Conservation (phyloP, 2,329 filamentous ascomycete species). For the Apiospora malaysiana region DNA sequence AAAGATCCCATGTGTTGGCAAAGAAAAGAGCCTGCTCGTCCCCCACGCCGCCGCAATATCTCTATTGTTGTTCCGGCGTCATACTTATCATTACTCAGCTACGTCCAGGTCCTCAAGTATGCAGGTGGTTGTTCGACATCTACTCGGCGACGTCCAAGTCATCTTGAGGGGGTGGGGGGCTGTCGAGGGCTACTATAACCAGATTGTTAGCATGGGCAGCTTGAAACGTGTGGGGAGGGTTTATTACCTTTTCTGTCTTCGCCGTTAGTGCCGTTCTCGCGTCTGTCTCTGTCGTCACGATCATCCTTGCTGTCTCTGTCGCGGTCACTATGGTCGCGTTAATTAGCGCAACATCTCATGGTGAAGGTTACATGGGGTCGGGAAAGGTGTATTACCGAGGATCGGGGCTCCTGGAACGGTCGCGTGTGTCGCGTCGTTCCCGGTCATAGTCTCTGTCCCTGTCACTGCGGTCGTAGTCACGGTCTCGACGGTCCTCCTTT, state of each 20-base stretch:
- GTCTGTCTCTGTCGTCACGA: constrained; percentile 74
- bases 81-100: constrained; percentile 43
- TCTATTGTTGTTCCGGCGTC: constrained; percentile 24
- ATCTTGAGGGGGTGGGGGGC: constrained; percentile 84
- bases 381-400: constrained; percentile 36
- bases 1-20: constrained; percentile 30
- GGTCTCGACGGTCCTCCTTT: constrained; percentile 85
- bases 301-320: constrained; percentile 67
- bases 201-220: constrained; percentile 27
- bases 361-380: constrained; percentile 24
- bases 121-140: not conserved
- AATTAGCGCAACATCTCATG: constrained; percentile 10
- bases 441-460: constrained; percentile 61
- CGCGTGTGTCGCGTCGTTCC: constrained; percentile 63
- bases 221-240: not conserved
- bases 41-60: not conserved
- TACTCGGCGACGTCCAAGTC: constrained; percentile 92
- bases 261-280: constrained; percentile 80
- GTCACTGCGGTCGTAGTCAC: constrained; percentile 54
- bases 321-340: constrained; percentile 32
- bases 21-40: constrained; percentile 23
- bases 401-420: constrained; percentile 77
- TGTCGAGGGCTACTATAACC: constrained; percentile 63
- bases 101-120: not conserved
- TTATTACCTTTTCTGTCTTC: constrained; percentile 86